Conservation (phyloP, 2,329 filamentous ascomycete species). For the Fusarium sp. region DNA sequence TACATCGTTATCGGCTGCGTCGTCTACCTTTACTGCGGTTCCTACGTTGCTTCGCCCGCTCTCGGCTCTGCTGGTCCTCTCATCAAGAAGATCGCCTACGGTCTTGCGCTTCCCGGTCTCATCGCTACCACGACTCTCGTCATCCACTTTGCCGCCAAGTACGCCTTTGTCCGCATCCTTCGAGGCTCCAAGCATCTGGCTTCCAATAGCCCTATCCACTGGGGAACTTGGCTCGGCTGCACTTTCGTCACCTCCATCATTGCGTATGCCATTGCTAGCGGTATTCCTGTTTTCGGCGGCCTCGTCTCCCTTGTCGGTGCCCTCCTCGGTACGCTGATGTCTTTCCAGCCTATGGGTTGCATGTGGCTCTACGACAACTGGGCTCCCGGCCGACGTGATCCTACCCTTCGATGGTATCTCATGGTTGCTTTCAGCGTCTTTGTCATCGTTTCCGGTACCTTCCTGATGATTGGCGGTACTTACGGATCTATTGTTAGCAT, state of each 20-base stretch:
- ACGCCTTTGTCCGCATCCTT: conserved; percentile 37
- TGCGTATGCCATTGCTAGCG: conserved; percentile 46
- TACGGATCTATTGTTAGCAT: conserved; percentile 57
- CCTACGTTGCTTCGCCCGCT: conserved; percentile 60
- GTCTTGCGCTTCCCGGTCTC: conserved; percentile 49
- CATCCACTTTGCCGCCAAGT: conserved; percentile 41
- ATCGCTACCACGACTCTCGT: conserved; percentile 45
- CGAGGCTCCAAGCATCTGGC: conserved; percentile 48
- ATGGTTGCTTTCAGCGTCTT: conserved; percentile 32
- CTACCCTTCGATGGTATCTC: conserved; percentile 23
- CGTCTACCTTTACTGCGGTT: conserved; percentile 61
- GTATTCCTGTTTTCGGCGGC: conserved; percentile 43
- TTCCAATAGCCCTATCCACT: conserved; percentile 46
- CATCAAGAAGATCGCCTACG: conserved; percentile 60
- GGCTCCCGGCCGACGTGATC: conserved; percentile 28
- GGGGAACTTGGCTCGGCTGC: conserved; percentile 49
- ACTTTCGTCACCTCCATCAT: conserved; percentile 41
- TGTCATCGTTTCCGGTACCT: conserved; percentile 43
- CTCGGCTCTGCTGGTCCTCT: conserved; percentile 58
- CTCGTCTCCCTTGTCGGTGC: conserved; percentile 48
- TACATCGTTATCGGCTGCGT: conserved; percentile 53
- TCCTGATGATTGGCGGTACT: conserved; percentile 59
- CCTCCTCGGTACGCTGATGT: conserved; percentile 47
- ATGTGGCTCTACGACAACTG: conserved; percentile 49
- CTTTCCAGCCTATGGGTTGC: conserved; percentile 47